Evolutionary conservation across 768 basidiomycete genomes (phyloP).

Genomic region (Kwoniella mangroviensis): DNA sequence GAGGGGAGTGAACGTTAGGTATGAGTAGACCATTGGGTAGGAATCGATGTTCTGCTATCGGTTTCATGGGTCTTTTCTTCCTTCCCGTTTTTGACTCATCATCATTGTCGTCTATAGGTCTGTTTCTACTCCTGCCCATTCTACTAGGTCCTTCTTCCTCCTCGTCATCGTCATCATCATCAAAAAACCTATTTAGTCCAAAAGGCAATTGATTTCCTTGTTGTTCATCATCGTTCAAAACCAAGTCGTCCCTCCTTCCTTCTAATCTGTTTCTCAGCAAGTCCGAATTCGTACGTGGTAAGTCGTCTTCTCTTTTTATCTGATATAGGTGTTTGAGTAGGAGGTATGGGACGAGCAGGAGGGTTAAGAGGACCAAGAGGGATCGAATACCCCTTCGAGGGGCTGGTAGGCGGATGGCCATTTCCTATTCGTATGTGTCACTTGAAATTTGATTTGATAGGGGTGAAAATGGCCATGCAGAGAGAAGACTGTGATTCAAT

Average conservation of each 20-base stretch:
- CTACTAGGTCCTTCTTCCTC: neutral
- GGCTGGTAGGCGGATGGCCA: conserved; percentile 7
- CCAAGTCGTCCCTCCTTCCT: conserved; percentile 1
- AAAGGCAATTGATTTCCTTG: neutral
- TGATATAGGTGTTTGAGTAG: conserved; percentile 24
- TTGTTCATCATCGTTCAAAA: neutral
- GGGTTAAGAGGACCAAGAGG: conserved; percentile 21
- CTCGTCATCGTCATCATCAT: neutral
- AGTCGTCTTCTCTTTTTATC: neutral
- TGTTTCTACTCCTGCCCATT: neutral
- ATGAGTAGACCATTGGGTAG: conserved; percentile 38
- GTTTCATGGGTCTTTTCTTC: neutral
- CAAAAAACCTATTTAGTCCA: neutral
- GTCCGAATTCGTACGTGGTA: neutral
- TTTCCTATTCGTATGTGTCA: neutral
- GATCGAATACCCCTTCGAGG: conserved; percentile 28
- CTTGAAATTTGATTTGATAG: neutral
- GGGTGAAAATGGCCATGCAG: too few relatives aligned
- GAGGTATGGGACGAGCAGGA: conserved; percentile 31
- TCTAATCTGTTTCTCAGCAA: neutral
- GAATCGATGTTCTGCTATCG: conserved; percentile 31
- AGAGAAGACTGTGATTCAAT: too few relatives aligned
- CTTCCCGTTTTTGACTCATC: neutral
- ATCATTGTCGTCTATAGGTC: neutral
- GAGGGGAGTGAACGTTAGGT: conserved; percentile 38